Percentiles rank a stretch among this genome's conserved stretches.
Conservation (phyloP, 768 basidiomycete genomes). For the Agrocybe praecox region DNA sequence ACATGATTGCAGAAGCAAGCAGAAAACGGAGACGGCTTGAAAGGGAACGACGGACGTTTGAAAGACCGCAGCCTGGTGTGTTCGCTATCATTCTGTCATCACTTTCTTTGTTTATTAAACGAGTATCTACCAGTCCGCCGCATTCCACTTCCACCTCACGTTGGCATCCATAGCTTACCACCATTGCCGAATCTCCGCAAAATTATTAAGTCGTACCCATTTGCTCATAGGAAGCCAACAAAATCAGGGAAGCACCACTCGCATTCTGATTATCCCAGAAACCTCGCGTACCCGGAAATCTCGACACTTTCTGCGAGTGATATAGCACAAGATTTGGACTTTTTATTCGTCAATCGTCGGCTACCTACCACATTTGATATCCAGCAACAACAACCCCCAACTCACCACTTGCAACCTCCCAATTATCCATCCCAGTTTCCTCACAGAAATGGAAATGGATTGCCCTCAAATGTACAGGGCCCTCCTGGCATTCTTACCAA, state of each 20-base stretch:
- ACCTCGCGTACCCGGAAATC: conserved; percentile 47
- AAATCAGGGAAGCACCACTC: conserved; percentile 23
- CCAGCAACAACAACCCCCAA: conserved; percentile 12
- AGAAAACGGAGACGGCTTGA: conserved; percentile 84
- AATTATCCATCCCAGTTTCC: conserved; percentile 9
- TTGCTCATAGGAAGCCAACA: conserved; percentile 33
- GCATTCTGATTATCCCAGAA: conserved; percentile 24
- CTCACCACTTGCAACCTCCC: conserved; percentile 9
- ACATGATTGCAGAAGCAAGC: conserved; percentile 90
- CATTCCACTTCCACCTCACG: conserved; percentile 56
- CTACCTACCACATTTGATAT: conserved; percentile 16
- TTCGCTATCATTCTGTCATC: conserved; percentile 9
- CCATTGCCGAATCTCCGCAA: conserved; percentile 67
- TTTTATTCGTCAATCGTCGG: conserved; percentile 47
- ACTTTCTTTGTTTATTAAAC: not conserved
- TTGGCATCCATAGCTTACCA: conserved; percentile 35
- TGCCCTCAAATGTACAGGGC: not conserved
- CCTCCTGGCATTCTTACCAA: conserved; percentile 9
- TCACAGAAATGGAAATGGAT: conserved; percentile 6
- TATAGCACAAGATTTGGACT: conserved; percentile 55
- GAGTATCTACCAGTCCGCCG: conserved; percentile 44
- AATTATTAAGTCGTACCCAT: conserved; percentile 62
- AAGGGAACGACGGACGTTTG: conserved; percentile 78
- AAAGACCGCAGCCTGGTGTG: conserved; percentile 76
- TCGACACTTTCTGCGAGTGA: conserved; percentile 48